A percentile compares a stretch with the other conserved stretches of the same genome.
phyloP scores from a whole-genome alignment of 805 yeast species.

The Candida xyloterini region DNA sequence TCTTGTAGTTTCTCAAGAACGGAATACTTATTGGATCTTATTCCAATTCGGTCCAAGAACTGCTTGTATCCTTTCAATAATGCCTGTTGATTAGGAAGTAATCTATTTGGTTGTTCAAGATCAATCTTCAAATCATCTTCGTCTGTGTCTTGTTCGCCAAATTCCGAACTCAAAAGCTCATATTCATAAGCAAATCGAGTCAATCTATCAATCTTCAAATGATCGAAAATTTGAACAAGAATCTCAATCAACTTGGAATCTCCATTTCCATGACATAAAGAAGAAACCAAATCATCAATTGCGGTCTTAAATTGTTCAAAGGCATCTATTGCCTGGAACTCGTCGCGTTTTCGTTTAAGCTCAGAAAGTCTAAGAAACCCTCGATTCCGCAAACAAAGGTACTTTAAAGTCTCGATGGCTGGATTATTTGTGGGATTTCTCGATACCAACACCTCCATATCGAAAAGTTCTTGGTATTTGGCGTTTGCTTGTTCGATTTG shows the following conservation, averaged over 20 bases:
- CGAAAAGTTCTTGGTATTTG: conserved; percentile 61
- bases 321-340: conserved; percentile 25
- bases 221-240: conserved; percentile 48
- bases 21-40: conserved; percentile 8
- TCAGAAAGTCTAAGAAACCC: conserved; percentile 63
- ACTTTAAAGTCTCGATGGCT: conserved; percentile 68
- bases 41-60: conserved; percentile 19
- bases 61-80: conserved; percentile 22
- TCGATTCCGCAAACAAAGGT: conserved; percentile 75
- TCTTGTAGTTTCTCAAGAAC: background rate
- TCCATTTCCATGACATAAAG: conserved; percentile 65
- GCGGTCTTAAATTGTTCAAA: conserved; percentile 26
- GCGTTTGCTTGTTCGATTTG: conserved; percentile 48
- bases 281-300: conserved; percentile 61
- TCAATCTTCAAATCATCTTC: conserved; percentile 26
- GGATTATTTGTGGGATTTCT: conserved; percentile 48
- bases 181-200: conserved; percentile 60
- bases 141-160: conserved; percentile 22
- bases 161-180: conserved; percentile 40
- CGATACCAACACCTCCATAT: conserved; percentile 59
- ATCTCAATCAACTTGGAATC: conserved; percentile 54
- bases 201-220: conserved; percentile 46
- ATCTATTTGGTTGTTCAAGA: conserved; percentile 17
- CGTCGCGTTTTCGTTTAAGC: conserved; percentile 28
- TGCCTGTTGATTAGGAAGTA: conserved; percentile 32